Evolutionary conservation across 805 yeast genomes (phyloP), one percentile per base, ranked within the genome.

Genomic region (Saturnispora kantuleensis): DNA sequence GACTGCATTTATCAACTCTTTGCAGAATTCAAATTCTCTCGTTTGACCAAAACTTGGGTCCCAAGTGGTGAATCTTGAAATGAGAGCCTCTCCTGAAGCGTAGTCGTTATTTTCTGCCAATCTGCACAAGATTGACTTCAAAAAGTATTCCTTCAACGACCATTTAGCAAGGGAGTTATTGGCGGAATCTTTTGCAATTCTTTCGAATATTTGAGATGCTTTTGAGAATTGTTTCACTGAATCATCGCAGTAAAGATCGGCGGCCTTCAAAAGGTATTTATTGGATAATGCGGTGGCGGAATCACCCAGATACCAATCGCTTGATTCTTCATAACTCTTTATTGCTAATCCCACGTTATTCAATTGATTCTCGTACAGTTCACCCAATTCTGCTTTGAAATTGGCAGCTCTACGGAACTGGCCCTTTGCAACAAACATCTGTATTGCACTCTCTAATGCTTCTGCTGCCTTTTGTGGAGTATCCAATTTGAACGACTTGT

Each of bases 391-490:
- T 70, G 83, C 77, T 59, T 89, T 83, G 67, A 84, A 89, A 59
- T 87, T 87, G 10, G 98, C 98, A 18, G 95, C 96, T 62, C 97
- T 74, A 61, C 98, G 79, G 66, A 93, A 93, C 62, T 90, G 96
- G 10, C 99, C 99, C 54, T 85, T 79, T 50, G 78, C 73, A 1
- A 95, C 87, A 63, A 89, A 90, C 58, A 86, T 73, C 50, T 77
- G 81, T 48, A 90, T 80, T 0, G 97, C 96, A 54, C 74, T 74
- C 46, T 75, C 73, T 50, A 93, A 69, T 5, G 86, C 78, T 42
- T 81, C 73, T 4, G 88, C 95, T 8, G 94, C 94, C 42, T 77
- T 84, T 10, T 67, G 69, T 3, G 88, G 93, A 31, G 82, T 79
- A 45, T 79, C 82, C 36, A 77, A 71, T 56, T 83, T 81, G 65